These are phyloP conservation scores for Chlorella sp. DNA, from an alignment of 139 green algal species.

Conservation along the genomic window DNA sequence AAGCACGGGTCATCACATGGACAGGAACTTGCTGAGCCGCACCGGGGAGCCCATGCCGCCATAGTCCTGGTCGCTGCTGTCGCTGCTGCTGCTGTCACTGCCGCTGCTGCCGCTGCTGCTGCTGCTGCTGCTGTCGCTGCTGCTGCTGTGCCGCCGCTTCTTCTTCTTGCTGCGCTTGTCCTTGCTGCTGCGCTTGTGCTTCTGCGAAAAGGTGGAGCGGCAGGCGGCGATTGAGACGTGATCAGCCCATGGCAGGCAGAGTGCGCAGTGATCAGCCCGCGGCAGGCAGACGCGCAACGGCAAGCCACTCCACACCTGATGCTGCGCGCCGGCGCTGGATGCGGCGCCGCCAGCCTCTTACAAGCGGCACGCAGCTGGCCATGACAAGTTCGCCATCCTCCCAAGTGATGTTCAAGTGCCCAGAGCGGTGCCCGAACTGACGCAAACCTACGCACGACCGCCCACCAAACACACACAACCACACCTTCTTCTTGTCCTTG, in stretches of 20 bases:
- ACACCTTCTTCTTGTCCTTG: conserved; percentile 37
- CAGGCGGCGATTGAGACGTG: not conserved
- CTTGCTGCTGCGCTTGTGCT: conserved; percentile 34
- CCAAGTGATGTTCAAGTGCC: no score
- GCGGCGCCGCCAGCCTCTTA: not conserved
- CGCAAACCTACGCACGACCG: not conserved
- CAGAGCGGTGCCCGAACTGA: no score
- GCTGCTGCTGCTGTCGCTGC: conserved; percentile 33
- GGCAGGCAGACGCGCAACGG: not conserved
- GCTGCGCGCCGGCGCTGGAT: not conserved
- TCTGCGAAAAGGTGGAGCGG: not conserved
- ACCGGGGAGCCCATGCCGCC: conserved; percentile 26
- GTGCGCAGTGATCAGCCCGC: not conserved
- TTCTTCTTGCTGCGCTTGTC: conserved; percentile 38
- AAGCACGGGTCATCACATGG: not conserved
- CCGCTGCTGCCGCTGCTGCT: conserved; percentile 2
- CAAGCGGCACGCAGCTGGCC: no score
- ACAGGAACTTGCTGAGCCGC: conserved; percentile 6
- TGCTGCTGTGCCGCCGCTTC: conserved; percentile 36
- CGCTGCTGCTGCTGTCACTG: conserved; percentile 1
- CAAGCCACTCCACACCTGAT: not conserved
- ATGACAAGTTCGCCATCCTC: no score
- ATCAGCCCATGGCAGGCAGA: not conserved
- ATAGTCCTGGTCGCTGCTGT: conserved; percentile 5
- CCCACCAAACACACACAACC: not conserved